phyloP scores from a whole-genome alignment of 2,329 filamentous ascomycete species.

The Nakataea oryzae region DNA sequence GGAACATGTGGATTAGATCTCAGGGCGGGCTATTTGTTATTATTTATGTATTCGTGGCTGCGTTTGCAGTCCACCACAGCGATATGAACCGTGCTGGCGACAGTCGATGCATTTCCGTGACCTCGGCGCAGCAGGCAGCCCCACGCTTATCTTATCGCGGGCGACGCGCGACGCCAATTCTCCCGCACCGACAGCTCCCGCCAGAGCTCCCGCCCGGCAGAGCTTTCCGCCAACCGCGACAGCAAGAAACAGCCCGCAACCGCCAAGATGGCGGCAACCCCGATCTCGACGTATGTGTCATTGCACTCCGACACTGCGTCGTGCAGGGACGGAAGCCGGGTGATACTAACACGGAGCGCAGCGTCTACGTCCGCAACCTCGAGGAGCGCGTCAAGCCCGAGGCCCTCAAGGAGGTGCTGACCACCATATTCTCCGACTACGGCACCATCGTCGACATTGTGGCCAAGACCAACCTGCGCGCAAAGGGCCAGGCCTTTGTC shows the following conservation, averaged over 20 bases:
- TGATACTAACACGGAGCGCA: slow-evolving; percentile 15
- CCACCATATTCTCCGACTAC: slow-evolving; percentile 77
- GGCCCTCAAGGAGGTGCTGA: slow-evolving; percentile 60
- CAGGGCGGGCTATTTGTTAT: neutral
- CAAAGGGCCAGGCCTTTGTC: slow-evolving; percentile 91
- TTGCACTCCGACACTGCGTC: slow-evolving; percentile 56
- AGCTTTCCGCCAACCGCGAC: too few species aligned
- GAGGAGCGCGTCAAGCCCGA: slow-evolving; percentile 86
- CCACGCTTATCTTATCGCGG: too few species aligned
- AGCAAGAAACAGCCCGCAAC: neutral
- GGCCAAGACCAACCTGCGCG: slow-evolving; percentile 68
- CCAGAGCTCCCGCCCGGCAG: neutral
- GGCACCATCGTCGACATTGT: slow-evolving; percentile 70
- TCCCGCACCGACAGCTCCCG: neutral
- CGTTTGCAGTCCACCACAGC: neutral
- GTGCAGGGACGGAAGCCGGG: neutral
- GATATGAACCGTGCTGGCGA: too few species aligned
- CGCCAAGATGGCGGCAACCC: slow-evolving; percentile 22
- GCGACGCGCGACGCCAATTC: too few species aligned
- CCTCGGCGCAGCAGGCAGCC: too few species aligned
- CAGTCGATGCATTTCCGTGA: too few species aligned
- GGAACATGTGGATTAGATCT: neutral
- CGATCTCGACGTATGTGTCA: slow-evolving; percentile 63
- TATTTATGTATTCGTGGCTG: neutral
- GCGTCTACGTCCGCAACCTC: slow-evolving; percentile 69